Percentiles rank a stretch among this genome's conserved stretches.
phyloP scores from a whole-genome alignment of 1,139 yeast genomes.

The Hansenula sp. region DNA sequence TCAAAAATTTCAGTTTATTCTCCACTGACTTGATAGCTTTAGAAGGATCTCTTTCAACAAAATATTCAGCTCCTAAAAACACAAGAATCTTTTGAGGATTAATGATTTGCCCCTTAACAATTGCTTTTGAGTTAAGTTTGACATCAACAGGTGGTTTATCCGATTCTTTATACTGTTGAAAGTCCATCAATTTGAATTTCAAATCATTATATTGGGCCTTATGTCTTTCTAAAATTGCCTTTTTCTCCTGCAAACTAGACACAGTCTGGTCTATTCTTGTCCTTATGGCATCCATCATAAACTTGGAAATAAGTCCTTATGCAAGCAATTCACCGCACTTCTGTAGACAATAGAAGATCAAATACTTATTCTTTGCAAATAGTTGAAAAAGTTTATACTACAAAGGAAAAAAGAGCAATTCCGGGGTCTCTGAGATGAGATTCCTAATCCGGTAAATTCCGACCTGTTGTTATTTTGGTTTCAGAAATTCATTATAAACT shows the following conservation, averaged over 20 bases:
- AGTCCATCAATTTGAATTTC: constrained; percentile 22
- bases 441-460: constrained; percentile 1
- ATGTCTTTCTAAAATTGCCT: constrained; percentile 25
- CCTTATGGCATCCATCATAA: constrained; percentile 23
- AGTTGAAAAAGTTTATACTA: neutral
- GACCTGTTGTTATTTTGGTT: constrained; percentile 1
- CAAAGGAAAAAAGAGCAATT: neutral
- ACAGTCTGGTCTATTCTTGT: constrained; percentile 25
- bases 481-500: neutral
- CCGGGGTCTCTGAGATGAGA: neutral
- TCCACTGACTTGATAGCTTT: constrained; percentile 46
- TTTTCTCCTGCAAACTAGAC: constrained; percentile 24
- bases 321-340: too few relatives aligned
- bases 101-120: constrained; percentile 29
- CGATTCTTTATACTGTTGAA: constrained; percentile 10
- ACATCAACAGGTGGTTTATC: constrained; percentile 16
- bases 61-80: constrained; percentile 58
- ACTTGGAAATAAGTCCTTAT: neutral
- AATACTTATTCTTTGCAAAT: too few relatives aligned
- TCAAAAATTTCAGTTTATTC: constrained; percentile 35
- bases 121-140: constrained; percentile 24
- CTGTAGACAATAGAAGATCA: too few relatives aligned
- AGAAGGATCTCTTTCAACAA: constrained; percentile 39
- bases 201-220: constrained; percentile 26
- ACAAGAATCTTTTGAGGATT: constrained; percentile 38